A percentile compares a stretch with the other conserved stretches of the same genome.
phyloP scores from a whole-genome alignment of 768 basidiomycete species.

The Pleurotus ostreatus region DNA sequence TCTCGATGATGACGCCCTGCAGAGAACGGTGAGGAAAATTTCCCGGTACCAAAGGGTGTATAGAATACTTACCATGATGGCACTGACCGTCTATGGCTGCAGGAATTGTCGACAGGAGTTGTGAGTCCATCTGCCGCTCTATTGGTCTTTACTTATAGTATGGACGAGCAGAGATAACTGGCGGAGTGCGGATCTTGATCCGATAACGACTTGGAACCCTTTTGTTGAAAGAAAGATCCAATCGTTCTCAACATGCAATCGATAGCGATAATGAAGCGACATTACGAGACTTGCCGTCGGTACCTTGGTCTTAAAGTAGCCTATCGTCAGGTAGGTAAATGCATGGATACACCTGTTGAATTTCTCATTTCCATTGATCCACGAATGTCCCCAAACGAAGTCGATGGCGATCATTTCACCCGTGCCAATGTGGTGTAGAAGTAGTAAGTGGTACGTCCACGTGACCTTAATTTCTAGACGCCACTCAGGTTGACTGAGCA shows the following conservation, averaged over 20 bases:
- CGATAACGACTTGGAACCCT: conserved; percentile 27
- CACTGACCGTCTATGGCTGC: conserved; percentile 15
- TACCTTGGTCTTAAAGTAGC: neutral
- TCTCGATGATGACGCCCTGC: conserved; percentile 71
- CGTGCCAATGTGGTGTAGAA: neutral
- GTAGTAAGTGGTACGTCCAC: neutral
- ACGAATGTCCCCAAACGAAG: neutral
- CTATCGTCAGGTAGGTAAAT: neutral
- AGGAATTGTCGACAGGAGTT: conserved; percentile 31
- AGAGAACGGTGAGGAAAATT: conserved; percentile 6
- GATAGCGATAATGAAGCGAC: conserved; percentile 9
- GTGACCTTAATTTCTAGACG: conserved; percentile 4
- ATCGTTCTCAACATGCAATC: conserved; percentile 3
- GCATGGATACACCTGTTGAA: neutral
- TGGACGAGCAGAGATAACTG: conserved; percentile 23
- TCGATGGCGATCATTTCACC: neutral
- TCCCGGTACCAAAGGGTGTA: conserved; percentile 15
- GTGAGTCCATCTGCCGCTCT: conserved; percentile 4
- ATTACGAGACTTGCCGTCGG: neutral
- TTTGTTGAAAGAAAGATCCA: conserved; percentile 4
- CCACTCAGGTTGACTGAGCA: neutral
- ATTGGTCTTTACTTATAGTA: conserved; percentile 13
- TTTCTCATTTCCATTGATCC: neutral
- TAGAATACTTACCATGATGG: conserved; percentile 29
- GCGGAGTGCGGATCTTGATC: conserved; percentile 79